Percentiles rank a stretch among this genome's conserved stretches.
phyloP scores from a whole-genome alignment of 495 filamentous ascomycete genomes.

The Hyaloscypha bicolor region DNA sequence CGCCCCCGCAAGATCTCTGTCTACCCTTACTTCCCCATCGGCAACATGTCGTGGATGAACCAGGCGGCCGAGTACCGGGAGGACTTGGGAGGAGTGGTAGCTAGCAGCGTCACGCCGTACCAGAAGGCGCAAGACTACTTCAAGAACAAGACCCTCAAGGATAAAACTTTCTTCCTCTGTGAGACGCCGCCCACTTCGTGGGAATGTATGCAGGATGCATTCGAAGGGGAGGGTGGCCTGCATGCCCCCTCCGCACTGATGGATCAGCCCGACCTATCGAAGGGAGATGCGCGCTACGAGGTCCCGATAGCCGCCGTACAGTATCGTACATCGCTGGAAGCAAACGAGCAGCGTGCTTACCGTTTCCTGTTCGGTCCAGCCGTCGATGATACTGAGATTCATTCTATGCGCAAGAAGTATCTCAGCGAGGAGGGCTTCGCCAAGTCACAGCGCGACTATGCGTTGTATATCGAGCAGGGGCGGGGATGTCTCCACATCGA shows the following conservation, averaged over 20 bases:
- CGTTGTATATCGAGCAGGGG: conserved; percentile 50
- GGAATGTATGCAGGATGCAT: conserved; percentile 51
- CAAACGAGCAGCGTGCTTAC: conserved; percentile 45
- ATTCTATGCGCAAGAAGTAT: conserved; percentile 47
- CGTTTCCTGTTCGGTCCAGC: conserved; percentile 59
- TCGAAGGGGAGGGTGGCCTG: conserved; percentile 59
- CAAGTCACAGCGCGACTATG: conserved; percentile 45
- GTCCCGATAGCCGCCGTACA: conserved; percentile 56
- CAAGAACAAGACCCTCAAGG: conserved; percentile 58
- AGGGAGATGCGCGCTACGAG: conserved; percentile 55
- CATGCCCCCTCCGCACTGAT: conserved; percentile 50
- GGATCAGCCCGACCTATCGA: conserved; percentile 36
- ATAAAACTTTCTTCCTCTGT: conserved; percentile 59
- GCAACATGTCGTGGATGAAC: conserved; percentile 65
- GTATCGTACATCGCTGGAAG: conserved; percentile 46
- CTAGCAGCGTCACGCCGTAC: conserved; percentile 55
- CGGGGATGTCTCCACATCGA: conserved; percentile 53
- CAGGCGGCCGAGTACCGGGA: conserved; percentile 53
- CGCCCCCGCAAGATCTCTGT: conserved; percentile 49
- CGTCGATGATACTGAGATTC: conserved; percentile 51
- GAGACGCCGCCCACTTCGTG: conserved; percentile 53
- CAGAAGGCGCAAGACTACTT: conserved; percentile 58
- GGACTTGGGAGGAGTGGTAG: conserved; percentile 50
- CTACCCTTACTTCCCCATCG: conserved; percentile 58
- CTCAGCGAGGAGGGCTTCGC: conserved; percentile 52